Percentiles rank a stretch among this genome's conserved stretches.
Evolutionary conservation across 352 stramenopile genomes (phyloP).

Genomic region (Phytopythium helicoides): DNA sequence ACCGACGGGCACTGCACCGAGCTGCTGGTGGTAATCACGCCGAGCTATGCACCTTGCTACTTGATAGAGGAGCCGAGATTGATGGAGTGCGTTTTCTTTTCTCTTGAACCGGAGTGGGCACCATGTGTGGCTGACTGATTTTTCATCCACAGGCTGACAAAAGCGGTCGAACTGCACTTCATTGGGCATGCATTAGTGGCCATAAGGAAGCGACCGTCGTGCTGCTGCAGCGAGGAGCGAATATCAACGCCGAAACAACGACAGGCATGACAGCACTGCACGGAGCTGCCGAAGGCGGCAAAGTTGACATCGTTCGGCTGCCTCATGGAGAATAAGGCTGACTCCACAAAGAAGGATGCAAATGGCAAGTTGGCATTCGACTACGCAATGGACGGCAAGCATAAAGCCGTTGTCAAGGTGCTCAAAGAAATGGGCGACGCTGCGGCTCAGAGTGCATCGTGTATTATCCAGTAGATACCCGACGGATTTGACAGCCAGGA

Average conservation of each 20-base stretch:
- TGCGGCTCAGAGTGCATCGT: conserved; percentile 80
- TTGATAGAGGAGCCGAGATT: conserved; percentile 86
- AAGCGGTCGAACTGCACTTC: conserved; percentile 89
- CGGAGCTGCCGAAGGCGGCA: conserved; percentile 86
- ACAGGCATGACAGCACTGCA: conserved; percentile 90
- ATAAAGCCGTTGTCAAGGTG: conserved; percentile 90
- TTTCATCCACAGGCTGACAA: conserved; percentile 77
- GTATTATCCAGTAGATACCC: conserved; percentile 69
- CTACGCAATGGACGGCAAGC: conserved; percentile 90
- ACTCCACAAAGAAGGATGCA: conserved; percentile 86
- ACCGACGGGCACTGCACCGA: conserved; percentile 85
- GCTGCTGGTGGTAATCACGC: conserved; percentile 86
- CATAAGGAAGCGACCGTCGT: conserved; percentile 90
- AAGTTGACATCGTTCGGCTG: conserved; percentile 90
- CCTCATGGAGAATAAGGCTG: conserved; percentile 90
- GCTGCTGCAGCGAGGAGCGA: conserved; percentile 79
- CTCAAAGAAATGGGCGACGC: conserved; percentile 93
- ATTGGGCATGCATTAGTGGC: conserved; percentile 92
- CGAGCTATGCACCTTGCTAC: conserved; percentile 84
- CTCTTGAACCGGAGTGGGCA: background rate
- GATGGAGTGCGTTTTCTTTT: conserved; percentile 53
- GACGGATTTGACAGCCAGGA: background rate
- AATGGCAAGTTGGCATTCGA: conserved; percentile 92
- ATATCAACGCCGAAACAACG: conserved; percentile 89
- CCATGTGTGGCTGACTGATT: background rate